Evolutionary conservation across 768 basidiomycete genomes (phyloP).

Genomic region (Daedaleopsis nitida): DNA sequence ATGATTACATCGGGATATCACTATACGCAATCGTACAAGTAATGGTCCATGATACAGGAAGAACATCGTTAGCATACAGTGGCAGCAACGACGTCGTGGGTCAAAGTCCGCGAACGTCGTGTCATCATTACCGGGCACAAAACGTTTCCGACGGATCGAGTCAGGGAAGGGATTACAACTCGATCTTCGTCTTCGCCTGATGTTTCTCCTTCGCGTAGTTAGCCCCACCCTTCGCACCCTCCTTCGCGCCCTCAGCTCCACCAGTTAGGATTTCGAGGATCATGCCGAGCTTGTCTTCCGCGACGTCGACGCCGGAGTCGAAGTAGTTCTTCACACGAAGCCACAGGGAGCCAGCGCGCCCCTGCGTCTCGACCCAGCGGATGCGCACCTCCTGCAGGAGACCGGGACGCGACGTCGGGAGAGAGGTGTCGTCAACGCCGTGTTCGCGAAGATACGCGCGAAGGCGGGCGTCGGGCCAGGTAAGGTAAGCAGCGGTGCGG

Average conservation of each 20-base stretch:
- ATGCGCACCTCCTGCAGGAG: conserved; percentile 83
- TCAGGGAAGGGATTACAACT: conserved; percentile 4
- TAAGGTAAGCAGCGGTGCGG: conserved; percentile 65
- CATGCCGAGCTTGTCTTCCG: conserved; percentile 71
- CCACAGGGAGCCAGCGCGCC: conserved; percentile 57
- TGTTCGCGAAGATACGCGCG: conserved; percentile 84
- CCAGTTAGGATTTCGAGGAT: conserved; percentile 47
- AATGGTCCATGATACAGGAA: background rate
- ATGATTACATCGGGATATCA: background rate
- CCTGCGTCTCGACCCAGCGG: conserved; percentile 71
- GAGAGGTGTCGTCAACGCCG: conserved; percentile 67
- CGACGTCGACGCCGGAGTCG: conserved; percentile 65
- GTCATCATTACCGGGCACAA: too few relatives aligned
- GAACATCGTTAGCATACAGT: too few relatives aligned
- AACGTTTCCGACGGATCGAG: too few relatives aligned
- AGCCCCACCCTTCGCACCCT: conserved; percentile 29
- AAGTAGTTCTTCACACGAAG: conserved; percentile 66
- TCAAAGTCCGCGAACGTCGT: too few relatives aligned
- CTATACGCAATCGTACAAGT: background rate
- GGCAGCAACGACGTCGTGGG: too few relatives aligned
- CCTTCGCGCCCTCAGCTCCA: conserved; percentile 32
- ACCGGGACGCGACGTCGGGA: conserved; percentile 69
- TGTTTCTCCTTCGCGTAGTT: conserved; percentile 30
- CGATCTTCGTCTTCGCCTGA: conserved; percentile 14
- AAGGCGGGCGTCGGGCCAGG: conserved; percentile 92